Evolutionary conservation across 2,329 filamentous ascomycete genomes (phyloP), one percentile per base, ranked within the genome.

Genomic region (Aspergillus sp.): DNA sequence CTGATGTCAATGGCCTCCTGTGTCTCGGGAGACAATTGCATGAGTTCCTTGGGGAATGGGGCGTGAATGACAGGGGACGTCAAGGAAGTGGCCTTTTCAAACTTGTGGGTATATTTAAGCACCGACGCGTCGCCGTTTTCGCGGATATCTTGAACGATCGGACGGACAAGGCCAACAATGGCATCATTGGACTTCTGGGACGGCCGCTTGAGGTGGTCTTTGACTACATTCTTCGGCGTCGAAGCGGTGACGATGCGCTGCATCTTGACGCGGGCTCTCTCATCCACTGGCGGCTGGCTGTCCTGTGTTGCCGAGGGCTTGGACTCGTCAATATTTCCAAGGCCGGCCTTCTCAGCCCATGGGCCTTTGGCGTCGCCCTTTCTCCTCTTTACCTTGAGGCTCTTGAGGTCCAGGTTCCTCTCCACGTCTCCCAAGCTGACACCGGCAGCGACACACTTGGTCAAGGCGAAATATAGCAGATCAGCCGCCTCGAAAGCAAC

Each of bases 401-500:
- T 88, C 76, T 98, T 98, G 29, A 85, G 80, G 53, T 98, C 89
- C 12, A 98, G 73, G 54, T 86, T 96, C 35, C 74, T 79, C 66
- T 96, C 89, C 33, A 98, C 83, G 54, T 96, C 89, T 39, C 86
- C 80, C 22, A 98, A 63, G 35, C 74, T 82, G 6, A 94, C 89
- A 25, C 86, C 91, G 3, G 85, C 80, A 33, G 82, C 74, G 26
- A 93, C 72, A 37, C 86, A 93, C 61, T 88, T 93, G 14, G 91
- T 85, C 35, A 98, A 66, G 5, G 89, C 86, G 67, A 98, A 98
- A 66, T 96, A 98, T 33, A 98, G 78, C 35, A 98, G 67, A 54
- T 98, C 91, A 0, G 91, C 91, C 6, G 91, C 86, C 61, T 98
- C 91, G 42, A 93, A 93, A 2, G 91, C 86, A 41, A 94, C 75